Conservation (phyloP, 768 basidiomycete species). For the Suillus hirtellus region DNA sequence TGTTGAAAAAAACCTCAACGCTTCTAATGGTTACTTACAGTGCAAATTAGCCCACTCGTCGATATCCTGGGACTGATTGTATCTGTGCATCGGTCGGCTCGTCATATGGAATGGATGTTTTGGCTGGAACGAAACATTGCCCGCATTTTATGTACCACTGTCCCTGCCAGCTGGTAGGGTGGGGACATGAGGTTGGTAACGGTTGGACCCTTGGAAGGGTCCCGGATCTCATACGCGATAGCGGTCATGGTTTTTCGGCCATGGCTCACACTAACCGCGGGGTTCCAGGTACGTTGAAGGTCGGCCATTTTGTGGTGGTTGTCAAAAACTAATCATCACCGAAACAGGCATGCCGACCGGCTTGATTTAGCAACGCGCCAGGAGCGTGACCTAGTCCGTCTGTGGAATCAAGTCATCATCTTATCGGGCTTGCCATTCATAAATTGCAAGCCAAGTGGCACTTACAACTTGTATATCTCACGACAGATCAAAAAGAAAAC, state of each 20-base stretch:
- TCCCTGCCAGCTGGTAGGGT: conserved; percentile 1
- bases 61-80: too few relatives aligned
- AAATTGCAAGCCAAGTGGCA: not conserved
- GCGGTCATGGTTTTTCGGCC: not conserved
- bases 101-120: not conserved
- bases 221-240: not conserved
- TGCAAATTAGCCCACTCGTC: not conserved
- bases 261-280: not conserved
- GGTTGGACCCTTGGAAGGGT: not conserved
- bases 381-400: not conserved
- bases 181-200: not conserved
- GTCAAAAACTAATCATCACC: too few relatives aligned
- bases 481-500: not conserved
- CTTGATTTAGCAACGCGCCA: not conserved
- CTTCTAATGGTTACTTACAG: too few relatives aligned
- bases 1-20: not conserved
- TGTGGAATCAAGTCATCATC: not conserved
- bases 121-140: not conserved
- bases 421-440: not conserved
- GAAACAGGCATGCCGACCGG: not conserved
- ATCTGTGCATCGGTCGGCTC: not conserved
- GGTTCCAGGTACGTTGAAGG: not conserved
- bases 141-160: not conserved
- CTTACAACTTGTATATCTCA: not conserved
- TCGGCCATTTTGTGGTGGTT: not conserved